Evolutionary conservation across 345 rosid genomes (phyloP).

Genomic region (Boechera stricta): DNA sequence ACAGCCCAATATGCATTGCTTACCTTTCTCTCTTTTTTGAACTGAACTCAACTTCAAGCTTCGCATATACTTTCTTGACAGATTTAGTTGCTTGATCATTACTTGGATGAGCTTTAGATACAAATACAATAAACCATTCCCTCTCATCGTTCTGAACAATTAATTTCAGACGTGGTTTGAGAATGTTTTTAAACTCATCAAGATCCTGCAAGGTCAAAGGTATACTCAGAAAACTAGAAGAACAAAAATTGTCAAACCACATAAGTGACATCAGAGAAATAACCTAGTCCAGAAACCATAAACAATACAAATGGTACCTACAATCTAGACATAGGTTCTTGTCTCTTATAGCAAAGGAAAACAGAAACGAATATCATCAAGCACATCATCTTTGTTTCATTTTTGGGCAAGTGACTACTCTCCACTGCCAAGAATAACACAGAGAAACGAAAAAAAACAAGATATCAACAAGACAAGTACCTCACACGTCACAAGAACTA

Average conservation of each 20-base stretch:
- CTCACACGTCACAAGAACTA: slow-evolving; percentile 97
- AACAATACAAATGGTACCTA: background rate
- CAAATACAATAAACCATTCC: slow-evolving; percentile 97
- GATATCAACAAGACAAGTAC: slow-evolving; percentile 48
- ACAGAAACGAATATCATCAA: slow-evolving; percentile 3
- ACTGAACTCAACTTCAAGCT: slow-evolving; percentile 95
- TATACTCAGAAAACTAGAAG: slow-evolving; percentile 19
- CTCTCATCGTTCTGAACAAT: slow-evolving; percentile 92
- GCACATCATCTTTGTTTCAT: slow-evolving; percentile 1
- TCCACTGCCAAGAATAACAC: slow-evolving; percentile 13
- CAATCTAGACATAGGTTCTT: slow-evolving; percentile 7
- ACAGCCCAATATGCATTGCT: slow-evolving; percentile 21
- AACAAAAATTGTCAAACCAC: background rate
- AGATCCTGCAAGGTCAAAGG: slow-evolving; percentile 68
- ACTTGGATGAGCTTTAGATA: slow-evolving; percentile 87
- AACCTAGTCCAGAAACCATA: slow-evolving; percentile 15
- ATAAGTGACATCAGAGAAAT: slow-evolving; percentile 13
- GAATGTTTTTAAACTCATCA: slow-evolving; percentile 94
- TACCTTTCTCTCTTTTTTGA: slow-evolving; percentile 96
- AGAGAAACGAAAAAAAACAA: slow-evolving; percentile 1
- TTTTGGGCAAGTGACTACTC: slow-evolving; percentile 7
- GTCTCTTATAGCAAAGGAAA: slow-evolving; percentile 4
- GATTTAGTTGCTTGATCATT: slow-evolving; percentile 85
- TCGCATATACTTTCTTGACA: slow-evolving; percentile 89
- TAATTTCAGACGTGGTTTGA: slow-evolving; percentile 88